Evolutionary conservation across 352 stramenopile genomes (phyloP), one percentile per base, ranked within the genome.

Genomic region (Saprolegnia diclina): DNA sequence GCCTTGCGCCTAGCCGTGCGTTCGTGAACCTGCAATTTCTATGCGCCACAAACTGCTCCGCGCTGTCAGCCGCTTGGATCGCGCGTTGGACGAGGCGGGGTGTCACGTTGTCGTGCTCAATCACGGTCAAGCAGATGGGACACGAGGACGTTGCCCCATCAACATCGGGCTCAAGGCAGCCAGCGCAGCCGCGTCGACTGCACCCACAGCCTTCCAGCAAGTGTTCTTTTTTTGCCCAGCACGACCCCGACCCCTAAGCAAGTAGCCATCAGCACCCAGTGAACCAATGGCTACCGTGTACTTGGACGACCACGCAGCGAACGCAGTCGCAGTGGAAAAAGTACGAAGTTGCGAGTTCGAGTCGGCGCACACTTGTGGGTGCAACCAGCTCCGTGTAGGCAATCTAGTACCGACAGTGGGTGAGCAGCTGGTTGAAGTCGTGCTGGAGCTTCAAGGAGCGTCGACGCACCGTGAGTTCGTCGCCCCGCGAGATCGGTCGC

Each of bases 321-420:
- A 19, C 1, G 61, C 84, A 92, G 9, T 72, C 13, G 54, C 84
- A 92, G 4, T 79, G 61, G 38, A 92, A 92, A 56, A 91, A 92
- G 48, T 91, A 91, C 46, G 82, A 92, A 5, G 71, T 64, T 0
- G 66, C 71, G 13, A 92, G 68, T 44, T 77, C 74, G 0, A 14
- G 64, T 56, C 72, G 76, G 37, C 82, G 77, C 7, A 54, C 65
- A 0, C 21, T n/a, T 0, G 76, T 81, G 5, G 79, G 82, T 52
- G 86, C 73, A 22, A 92, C 42, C 24, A 92, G 61, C 73, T 92
- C 84, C 4, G 88, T 63, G 65, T 92, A 92, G 35, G 84, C 91
- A 46, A 86, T 78, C 74, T 77, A 64, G 26, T 7, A 44, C 4
- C 18, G n/a, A 48, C 2, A 26, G 13, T 22, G 10, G 4, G 32